Evolutionary conservation across 1,139 yeast genomes (phyloP), one percentile per base, ranked within the genome.

Genomic region (Debaryomyces robertsiae): DNA sequence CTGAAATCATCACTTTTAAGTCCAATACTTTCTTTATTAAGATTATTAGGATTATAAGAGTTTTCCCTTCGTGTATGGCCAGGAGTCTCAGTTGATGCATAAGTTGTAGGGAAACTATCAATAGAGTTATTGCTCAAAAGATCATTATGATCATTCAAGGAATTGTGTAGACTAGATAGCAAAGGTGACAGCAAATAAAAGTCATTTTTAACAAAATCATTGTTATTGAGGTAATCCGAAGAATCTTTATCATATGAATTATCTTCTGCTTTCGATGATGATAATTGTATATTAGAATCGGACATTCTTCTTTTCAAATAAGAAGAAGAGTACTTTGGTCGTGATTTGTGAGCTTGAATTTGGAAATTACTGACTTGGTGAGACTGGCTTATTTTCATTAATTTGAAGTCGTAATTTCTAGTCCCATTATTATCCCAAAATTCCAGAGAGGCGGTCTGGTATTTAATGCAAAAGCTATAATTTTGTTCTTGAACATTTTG

Each of bases 401-500:
- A 67, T 39, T 65, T 64, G 19, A 87, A 69, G 37, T 69, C 70
- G 61, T 84, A 88, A 61, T 88, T 88, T 39, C 64, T 60, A 36
- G 56, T 58, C 29, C 63, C 48, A 60, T 89, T 88, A 63, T 86
- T 88, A 61, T 88, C 96, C 95, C 96, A 89, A 55, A 57, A 78
- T 50, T 83, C 91, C 23, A 61, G 57, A 18, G 71, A 70, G 23
- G 67, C 65, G 19, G 79, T 60, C 34, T 55, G 58, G 57, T 81
- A 88, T 42, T 79, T 74, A 30, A 87, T 73, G 54, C 95, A 87
- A 51, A 86, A 67, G 38, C 67, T 59, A 46, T 64, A 67, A 15
- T 46, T 46, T 32, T 59, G 59, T 39, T 55, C 63, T 37, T 54
- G 61, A 15, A 27, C 30, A 25, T 24, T 32, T 7, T 17, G 30